These are phyloP conservation scores for Nemania sp. DNA, from an alignment of 2,329 filamentous ascomycete genomes.

Conservation along the genomic window DNA sequence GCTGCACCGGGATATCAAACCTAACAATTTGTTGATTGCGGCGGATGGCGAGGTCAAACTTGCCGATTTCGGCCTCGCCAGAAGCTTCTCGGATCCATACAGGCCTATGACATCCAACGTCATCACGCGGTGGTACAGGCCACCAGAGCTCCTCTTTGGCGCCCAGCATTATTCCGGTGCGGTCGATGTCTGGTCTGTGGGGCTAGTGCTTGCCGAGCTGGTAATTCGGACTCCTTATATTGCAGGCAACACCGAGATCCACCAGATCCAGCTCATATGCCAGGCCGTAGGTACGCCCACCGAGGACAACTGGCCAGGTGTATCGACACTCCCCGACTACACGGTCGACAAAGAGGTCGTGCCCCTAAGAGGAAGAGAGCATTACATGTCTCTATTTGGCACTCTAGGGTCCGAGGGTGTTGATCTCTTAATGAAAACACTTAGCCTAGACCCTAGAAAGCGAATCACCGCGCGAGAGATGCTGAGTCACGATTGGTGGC, in stretches of 20 bases:
- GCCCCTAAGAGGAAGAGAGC: constrained; percentile 66
- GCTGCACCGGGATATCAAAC: constrained; percentile 97
- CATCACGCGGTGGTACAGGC: constrained; percentile 95
- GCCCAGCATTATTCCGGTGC: constrained; percentile 86
- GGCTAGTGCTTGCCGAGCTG: constrained; percentile 90
- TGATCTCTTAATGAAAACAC: constrained; percentile 83
- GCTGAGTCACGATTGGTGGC: constrained; percentile 86
- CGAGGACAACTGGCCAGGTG: constrained; percentile 94
- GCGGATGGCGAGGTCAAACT: constrained; percentile 92
- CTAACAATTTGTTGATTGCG: constrained; percentile 94
- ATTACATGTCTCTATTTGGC: constrained; percentile 77
- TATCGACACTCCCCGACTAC: constrained; percentile 78
- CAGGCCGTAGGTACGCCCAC: constrained; percentile 86
- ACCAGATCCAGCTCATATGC: constrained; percentile 83
- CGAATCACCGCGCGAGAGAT: constrained; percentile 77
- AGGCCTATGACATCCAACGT: constrained; percentile 89
- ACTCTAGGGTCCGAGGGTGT: constrained; percentile 81
- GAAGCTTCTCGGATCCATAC: constrained; percentile 86
- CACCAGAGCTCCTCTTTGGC: constrained; percentile 90
- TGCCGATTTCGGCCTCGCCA: constrained; percentile 94
- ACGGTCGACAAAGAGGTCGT: constrained; percentile 66
- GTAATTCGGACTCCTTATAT: constrained; percentile 82
- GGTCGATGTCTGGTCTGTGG: constrained; percentile 94
- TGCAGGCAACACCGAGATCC: constrained; percentile 80
- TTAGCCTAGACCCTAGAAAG: constrained; percentile 83